Base-by-base conservation (phyloP, 2,329 filamentous ascomycete genomes). In the Microthyrium microscopicum region DNA sequence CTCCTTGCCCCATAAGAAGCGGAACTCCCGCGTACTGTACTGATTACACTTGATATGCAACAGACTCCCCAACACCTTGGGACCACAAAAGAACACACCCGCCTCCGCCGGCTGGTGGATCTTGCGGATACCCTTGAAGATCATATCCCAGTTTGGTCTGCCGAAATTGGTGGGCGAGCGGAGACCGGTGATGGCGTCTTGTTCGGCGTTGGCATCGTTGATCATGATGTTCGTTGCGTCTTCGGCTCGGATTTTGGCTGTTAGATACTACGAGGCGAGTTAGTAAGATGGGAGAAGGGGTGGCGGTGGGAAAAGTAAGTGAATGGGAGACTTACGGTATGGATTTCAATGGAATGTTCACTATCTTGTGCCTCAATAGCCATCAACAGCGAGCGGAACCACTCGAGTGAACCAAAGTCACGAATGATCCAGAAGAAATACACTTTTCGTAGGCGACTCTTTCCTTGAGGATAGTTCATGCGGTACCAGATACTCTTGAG, bases 381-480 rank as follows among this genome's bases (percentile, higher is more conserved):
- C 41, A 84, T 66, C 12, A 91, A 68, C 39, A 91, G 61, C 18
- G 78, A 85, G 31, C 80, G 69, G 66, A 89, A 89, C 82, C 82
- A 91, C 61, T 89, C 81, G 46, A 89, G 85, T 0, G 77, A 83
- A 21, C 77, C 80, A 48, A 87, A 87, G 55, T 89, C 81, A 54
- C 81, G 69, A 63, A 81, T 87, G 41, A 89, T 75, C 82, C 82
- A 89, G 68, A 89, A 84, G 62, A 89, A 89, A 62, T 89, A 91
- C 17, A 91, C 80, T 55, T 89, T 91, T 48, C 75, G 68, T 27
- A 91, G 65, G 4, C 79, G 67, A 3, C 79, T 85, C 58, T 77
- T 78, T 55, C 76, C 71, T 52, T 81, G 75, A 3, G 78, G 77
- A 56, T 82, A 85, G 64, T 84, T 87, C 76, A 87, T 84, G 31